Evolutionary conservation across 768 basidiomycete species (phyloP).

Genomic region (Serendipita vermifera): DNA sequence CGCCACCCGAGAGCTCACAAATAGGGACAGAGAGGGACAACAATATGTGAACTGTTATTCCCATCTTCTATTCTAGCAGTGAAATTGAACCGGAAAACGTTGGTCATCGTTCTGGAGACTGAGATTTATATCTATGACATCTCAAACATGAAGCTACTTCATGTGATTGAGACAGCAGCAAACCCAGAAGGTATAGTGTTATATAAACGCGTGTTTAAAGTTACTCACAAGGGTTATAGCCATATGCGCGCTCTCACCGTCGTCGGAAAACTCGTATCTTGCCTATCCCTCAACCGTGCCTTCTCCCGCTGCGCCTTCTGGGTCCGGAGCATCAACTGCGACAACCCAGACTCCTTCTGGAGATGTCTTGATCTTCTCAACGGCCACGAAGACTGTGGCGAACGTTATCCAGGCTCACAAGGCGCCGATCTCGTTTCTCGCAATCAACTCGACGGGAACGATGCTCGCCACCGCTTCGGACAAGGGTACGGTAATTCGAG

Average conservation of each 20-base stretch:
- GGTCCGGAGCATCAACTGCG: constrained; percentile 30
- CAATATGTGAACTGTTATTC: constrained; percentile 97
- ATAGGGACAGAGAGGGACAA: constrained; percentile 71
- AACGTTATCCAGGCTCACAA: constrained; percentile 99
- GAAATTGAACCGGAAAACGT: constrained; percentile 91
- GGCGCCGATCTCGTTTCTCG: constrained; percentile 73
- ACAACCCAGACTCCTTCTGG: constrained; percentile 47
- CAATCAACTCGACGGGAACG: constrained; percentile 76
- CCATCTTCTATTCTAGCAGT: constrained; percentile 95
- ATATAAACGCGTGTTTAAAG: background rate
- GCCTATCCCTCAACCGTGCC: constrained; percentile 94
- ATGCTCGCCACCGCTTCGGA: constrained; percentile 87
- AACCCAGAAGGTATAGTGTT: constrained; percentile 70
- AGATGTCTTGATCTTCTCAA: constrained; percentile 91
- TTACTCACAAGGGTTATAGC: constrained; percentile 34
- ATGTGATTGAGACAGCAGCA: constrained; percentile 92
- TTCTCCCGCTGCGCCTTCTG: constrained; percentile 45
- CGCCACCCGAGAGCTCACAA: background rate
- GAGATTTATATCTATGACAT: constrained; percentile 99
- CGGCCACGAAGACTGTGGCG: constrained; percentile 76
- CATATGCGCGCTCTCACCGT: constrained; percentile 88
- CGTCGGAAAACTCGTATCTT: constrained; percentile 83
- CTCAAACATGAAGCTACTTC: constrained; percentile 91
- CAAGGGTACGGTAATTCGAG: constrained; percentile 93
- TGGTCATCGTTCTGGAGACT: constrained; percentile 91